Evolutionary conservation across 225 moss, liverwort and hornwort genomes (phyloP).

Genomic region (Straminergon stramineum): DNA sequence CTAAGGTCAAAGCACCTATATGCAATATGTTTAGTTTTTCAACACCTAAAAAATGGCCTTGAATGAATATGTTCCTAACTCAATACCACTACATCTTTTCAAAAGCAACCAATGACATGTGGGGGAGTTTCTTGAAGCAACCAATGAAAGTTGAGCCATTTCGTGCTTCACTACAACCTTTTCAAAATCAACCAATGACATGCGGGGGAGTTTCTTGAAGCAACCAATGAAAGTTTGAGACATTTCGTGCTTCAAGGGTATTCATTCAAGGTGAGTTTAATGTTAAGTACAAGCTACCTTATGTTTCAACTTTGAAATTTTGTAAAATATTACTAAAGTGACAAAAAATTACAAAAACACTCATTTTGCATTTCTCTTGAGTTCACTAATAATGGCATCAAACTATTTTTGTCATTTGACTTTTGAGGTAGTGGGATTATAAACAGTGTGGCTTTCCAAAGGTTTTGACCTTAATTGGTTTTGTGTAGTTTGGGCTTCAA

Average conservation of each 20-base stretch:
- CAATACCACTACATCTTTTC: too few species aligned
- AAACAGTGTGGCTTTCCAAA: not conserved
- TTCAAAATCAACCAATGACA: not conserved
- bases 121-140: not conserved
- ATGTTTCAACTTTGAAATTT: not conserved
- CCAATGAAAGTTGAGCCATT: not conserved
- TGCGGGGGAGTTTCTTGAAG: not conserved
- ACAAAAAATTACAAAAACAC: not conserved
- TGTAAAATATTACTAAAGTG: not conserved
- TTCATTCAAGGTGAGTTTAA: not conserved
- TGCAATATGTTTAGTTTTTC: rapidly evolving
- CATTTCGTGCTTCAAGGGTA: not conserved
- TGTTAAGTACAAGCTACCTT: rapidly evolving
- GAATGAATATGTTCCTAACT: rapidly evolving
- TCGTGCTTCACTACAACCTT: not conserved
- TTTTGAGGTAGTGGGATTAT: not conserved
- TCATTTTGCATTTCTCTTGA: not conserved
- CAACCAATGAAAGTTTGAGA: too few species aligned
- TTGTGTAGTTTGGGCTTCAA: not conserved
- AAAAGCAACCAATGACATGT: not conserved
- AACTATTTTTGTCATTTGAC: not conserved
- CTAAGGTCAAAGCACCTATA: not conserved
- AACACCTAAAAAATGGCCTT: too few species aligned
- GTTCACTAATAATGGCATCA: not conserved
- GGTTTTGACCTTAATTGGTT: not conserved